phyloP scores from a whole-genome alignment of 371 early-diverging fungal species.

The Mucor circinelloides region DNA sequence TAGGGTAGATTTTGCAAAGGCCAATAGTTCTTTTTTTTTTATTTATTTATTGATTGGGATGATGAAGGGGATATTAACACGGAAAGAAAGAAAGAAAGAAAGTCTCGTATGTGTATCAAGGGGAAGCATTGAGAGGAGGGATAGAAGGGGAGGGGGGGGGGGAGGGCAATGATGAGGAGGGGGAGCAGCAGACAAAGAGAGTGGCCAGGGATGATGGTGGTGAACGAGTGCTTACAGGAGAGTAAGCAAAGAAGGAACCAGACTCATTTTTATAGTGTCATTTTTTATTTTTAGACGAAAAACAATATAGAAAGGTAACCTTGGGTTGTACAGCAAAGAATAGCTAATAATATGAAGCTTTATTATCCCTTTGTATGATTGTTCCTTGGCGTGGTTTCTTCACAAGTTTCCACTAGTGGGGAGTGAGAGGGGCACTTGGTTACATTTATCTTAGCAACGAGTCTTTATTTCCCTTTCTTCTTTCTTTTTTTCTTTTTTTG shows the following conservation, averaged over 20 bases:
- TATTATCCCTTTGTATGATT: slow-evolving; percentile 1
- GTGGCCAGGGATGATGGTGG: too few species aligned
- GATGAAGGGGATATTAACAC: too few species aligned
- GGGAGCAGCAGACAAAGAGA: too few species aligned
- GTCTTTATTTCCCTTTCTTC: background rate
- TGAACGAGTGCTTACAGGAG: background rate
- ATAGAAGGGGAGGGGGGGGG: too few species aligned
- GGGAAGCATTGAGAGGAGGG: too few species aligned
- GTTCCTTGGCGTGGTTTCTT: background rate
- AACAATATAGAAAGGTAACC: background rate
- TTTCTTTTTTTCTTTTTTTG: background rate
- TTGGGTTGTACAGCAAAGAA: background rate
- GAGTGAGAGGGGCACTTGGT: background rate
- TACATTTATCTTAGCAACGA: background rate
- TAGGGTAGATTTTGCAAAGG: too few species aligned
- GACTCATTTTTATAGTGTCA: background rate
- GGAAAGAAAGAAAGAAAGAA: too few species aligned
- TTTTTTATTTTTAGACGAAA: slow-evolving; percentile 2
- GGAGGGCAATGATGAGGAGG: too few species aligned
- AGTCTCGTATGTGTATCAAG: too few species aligned
- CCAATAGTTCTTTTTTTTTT: too few species aligned
- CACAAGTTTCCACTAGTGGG: background rate
- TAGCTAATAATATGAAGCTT: background rate
- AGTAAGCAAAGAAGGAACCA: background rate
- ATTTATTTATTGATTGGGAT: too few species aligned